Evolutionary conservation across 306 rosid genomes (phyloP).

Genomic region (Prunus campanulata): DNA sequence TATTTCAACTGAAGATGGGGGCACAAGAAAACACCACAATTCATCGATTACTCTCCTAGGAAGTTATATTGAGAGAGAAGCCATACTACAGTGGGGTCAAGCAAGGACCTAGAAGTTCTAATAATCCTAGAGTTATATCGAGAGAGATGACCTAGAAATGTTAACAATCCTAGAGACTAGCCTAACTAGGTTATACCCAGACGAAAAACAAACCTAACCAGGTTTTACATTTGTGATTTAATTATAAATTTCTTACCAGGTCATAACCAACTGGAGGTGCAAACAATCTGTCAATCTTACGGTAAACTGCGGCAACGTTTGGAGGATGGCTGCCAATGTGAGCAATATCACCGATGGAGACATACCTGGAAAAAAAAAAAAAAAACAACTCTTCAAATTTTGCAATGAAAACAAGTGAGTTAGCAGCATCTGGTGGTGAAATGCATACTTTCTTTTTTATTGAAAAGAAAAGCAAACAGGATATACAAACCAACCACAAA

Average conservation of each 20-base stretch:
- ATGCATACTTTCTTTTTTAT: neutral
- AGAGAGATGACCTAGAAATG: neutral
- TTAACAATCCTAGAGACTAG: neutral
- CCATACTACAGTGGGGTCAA: neutral
- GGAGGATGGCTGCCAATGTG: constrained; percentile 89
- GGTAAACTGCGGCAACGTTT: constrained; percentile 88
- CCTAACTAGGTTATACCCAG: neutral
- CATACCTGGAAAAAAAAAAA: constrained; percentile 47
- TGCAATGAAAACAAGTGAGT: neutral
- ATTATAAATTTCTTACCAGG: constrained; percentile 59
- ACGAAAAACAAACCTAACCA: neutral
- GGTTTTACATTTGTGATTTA: neutral
- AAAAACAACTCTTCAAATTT: neutral
- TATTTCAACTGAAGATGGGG: neutral
- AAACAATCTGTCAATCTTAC: constrained; percentile 60
- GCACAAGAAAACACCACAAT: neutral
- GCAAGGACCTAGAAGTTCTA: neutral
- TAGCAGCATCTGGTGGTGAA: constrained; percentile 8
- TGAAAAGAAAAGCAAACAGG: too few species aligned
- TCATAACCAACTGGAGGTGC: constrained; percentile 84
- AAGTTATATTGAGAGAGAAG: neutral
- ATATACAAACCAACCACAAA: too few species aligned
- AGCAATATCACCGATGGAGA: constrained; percentile 82
- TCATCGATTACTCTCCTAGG: neutral
- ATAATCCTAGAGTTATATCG: neutral